Conservation (phyloP, 2,329 filamentous ascomycete genomes). For the Geoglossum cookeanum region DNA sequence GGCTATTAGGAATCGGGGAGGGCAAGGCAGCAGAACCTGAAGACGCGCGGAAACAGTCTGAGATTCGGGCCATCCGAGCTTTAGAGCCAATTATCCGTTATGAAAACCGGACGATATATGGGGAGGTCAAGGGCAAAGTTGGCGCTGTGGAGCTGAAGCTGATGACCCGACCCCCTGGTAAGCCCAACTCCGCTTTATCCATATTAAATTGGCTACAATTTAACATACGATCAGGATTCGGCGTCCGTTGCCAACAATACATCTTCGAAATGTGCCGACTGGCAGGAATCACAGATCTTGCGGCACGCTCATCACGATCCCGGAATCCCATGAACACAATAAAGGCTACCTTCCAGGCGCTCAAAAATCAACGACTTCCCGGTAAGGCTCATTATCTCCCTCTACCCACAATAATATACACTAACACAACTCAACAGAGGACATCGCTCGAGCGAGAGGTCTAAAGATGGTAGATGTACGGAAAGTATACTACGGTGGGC, state of each 20-base stretch:
- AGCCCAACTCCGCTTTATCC: constrained; percentile 15
- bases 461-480: constrained; percentile 92
- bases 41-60: constrained; percentile 52
- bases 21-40: constrained; percentile 63
- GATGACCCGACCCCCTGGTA: constrained; percentile 73
- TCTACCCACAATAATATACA: not conserved
- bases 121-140: constrained; percentile 65
- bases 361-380: constrained; percentile 50
- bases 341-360: constrained; percentile 71
- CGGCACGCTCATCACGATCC: constrained; percentile 64
- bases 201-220: not conserved
- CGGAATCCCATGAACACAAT: constrained; percentile 96
- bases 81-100: constrained; percentile 86
- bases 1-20: constrained; percentile 72
- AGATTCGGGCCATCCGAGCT: constrained; percentile 68
- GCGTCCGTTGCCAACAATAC: constrained; percentile 72
- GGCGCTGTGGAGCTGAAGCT: constrained; percentile 75
- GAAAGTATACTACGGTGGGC: constrained; percentile 88
- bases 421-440: constrained; percentile 29
- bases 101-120: constrained; percentile 81
- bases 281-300: constrained; percentile 71
- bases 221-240: constrained; percentile 49
- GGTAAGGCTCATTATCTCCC: not conserved
- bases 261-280: constrained; percentile 90
- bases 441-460: constrained; percentile 72